Evolutionary conservation across 176 grass and related monocot species (phyloP).

Genomic region (Oryza rufipogon): DNA sequence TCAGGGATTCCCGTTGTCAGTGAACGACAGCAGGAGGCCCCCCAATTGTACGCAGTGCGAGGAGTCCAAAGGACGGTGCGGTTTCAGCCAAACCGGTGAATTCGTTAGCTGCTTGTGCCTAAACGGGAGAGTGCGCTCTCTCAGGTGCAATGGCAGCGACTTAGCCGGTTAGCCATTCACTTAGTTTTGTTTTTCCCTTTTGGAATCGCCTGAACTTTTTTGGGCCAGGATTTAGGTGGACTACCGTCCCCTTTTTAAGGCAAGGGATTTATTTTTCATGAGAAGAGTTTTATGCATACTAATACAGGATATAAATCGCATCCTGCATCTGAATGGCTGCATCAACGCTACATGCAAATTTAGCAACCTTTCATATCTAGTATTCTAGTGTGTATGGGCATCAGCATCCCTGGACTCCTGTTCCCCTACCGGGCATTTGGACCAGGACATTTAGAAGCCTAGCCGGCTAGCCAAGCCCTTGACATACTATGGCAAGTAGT

Average conservation of each 20-base stretch:
- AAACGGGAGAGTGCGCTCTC: neutral
- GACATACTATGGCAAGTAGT: neutral
- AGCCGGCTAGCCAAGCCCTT: neutral
- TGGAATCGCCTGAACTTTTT: neutral
- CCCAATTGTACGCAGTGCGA: neutral
- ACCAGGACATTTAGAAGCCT: no score
- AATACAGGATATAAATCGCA: neutral
- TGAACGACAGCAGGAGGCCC: accelerated
- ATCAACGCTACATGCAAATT: neutral
- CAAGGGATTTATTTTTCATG: neutral
- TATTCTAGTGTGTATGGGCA: neutral
- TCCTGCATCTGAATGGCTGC: neutral
- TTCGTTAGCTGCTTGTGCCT: conserved; percentile 14
- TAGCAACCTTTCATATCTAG: no score
- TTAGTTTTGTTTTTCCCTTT: no score
- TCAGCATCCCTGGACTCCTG: neutral
- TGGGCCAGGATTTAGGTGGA: neutral
- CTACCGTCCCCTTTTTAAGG: neutral
- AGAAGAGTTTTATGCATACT: neutral
- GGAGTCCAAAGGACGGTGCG: neutral
- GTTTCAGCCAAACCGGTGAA: accelerated
- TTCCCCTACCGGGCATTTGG: no score
- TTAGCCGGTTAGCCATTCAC: neutral
- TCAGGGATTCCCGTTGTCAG: neutral
- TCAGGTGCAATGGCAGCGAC: neutral